Evolutionary conservation across 169 alveolate genomes (phyloP).

Genomic region (Cryptosporidium meleagridis): DNA sequence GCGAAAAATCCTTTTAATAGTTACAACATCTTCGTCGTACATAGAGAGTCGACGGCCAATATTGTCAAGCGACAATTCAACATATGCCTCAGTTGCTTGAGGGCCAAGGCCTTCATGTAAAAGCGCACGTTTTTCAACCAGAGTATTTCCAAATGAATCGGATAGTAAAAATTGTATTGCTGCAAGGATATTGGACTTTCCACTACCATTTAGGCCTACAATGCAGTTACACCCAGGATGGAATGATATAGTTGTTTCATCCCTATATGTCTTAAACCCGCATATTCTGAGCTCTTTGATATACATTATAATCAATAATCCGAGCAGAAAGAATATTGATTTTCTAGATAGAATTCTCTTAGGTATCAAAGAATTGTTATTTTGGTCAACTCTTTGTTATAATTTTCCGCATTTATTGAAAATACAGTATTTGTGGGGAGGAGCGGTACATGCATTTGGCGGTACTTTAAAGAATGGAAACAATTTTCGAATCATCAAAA

Average conservation of each 20-base stretch:
- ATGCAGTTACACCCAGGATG: conserved; percentile 85
- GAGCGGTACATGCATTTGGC: not conserved
- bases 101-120: conserved; percentile 84
- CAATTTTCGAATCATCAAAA: not conserved
- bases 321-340: not conserved
- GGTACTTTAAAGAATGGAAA: not conserved
- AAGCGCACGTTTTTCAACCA: conserved; percentile 80
- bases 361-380: not conserved
- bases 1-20: conserved; percentile 78
- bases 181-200: conserved; percentile 83
- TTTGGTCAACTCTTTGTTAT: not conserved
- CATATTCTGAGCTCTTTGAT: conserved; percentile 85
- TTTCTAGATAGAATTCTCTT: not conserved
- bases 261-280: conserved; percentile 88
- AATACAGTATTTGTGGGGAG: conserved; percentile 33
- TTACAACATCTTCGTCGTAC: conserved; percentile 78
- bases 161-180: conserved; percentile 83
- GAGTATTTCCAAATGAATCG: conserved; percentile 78
- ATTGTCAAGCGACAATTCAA: conserved; percentile 84
- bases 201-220: conserved; percentile 86
- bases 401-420: not conserved
- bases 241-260: conserved; percentile 82
- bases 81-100: conserved; percentile 78
- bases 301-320: conserved; percentile 79
- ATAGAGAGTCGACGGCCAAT: conserved; percentile 82